phyloP scores from a whole-genome alignment of 805 yeast genomes.

The Metschnikowia orientalis region DNA sequence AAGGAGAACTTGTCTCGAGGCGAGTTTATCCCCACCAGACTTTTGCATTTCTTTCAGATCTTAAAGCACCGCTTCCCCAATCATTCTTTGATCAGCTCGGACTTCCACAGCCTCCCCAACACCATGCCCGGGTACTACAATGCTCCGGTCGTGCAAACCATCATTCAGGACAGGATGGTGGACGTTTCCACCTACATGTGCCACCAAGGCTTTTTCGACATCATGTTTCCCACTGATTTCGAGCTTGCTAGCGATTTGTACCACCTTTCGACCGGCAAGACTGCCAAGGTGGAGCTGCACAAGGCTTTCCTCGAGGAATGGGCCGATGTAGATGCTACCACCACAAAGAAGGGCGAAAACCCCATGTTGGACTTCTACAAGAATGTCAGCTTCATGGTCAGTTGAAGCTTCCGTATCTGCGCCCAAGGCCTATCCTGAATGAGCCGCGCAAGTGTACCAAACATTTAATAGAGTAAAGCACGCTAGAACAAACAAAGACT shows the following conservation, averaged over 20 bases:
- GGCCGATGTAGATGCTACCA: conserved; percentile 66
- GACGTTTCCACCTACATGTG: conserved; percentile 72
- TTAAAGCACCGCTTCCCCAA: conserved; percentile 65
- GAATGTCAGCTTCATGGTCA: conserved; percentile 66
- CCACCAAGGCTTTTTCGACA: conserved; percentile 82
- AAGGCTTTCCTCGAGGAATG: conserved; percentile 60
- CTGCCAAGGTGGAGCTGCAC: conserved; percentile 53
- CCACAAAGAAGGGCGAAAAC: conserved; percentile 73
- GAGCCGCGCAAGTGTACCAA: no score
- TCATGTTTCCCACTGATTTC: conserved; percentile 83
- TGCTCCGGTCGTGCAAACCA: conserved; percentile 78
- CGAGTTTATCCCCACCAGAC: conserved; percentile 78
- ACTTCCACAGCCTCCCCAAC: conserved; percentile 52
- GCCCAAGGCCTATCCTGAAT: no score
- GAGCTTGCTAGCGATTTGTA: conserved; percentile 57
- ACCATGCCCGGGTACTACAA: conserved; percentile 52
- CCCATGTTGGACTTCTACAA: conserved; percentile 76
- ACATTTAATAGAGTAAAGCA: no score
- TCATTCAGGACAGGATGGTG: conserved; percentile 61
- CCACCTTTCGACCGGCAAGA: conserved; percentile 56
- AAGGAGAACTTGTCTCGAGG: conserved; percentile 64
- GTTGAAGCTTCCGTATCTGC: no score
- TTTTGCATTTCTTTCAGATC: conserved; percentile 59
- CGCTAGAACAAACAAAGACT: no score
- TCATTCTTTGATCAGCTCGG: conserved; percentile 70